These are phyloP conservation scores for Penicillium sp. DNA, from an alignment of 2,329 filamentous ascomycete species.

Conservation along the genomic window DNA sequence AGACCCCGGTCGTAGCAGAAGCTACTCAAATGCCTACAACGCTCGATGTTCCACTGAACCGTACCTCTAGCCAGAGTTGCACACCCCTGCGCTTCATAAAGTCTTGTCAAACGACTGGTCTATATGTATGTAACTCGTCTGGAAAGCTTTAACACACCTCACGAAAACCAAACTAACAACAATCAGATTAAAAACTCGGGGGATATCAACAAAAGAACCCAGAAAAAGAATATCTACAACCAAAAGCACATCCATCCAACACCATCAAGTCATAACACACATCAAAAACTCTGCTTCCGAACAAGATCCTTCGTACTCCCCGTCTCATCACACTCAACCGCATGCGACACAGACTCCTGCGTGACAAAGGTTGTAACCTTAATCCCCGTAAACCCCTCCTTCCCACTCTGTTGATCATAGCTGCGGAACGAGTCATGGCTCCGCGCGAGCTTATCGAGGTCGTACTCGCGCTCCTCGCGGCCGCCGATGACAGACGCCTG, in stretches of 20 bases:
- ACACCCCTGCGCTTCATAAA: too few relatives aligned
- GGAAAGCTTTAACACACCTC: not conserved
- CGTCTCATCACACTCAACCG: slow-evolving; percentile 18
- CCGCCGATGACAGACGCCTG: slow-evolving; percentile 28
- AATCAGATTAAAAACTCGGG: not conserved
- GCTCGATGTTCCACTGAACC: too few relatives aligned
- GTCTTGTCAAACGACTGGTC: too few relatives aligned
- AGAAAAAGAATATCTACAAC: not conserved
- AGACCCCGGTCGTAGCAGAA: too few relatives aligned
- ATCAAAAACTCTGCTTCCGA: slow-evolving; percentile 19
- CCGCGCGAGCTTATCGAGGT: slow-evolving; percentile 19
- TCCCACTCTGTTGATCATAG: slow-evolving; percentile 2
- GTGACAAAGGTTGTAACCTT: slow-evolving; percentile 34
- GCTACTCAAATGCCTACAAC: too few relatives aligned
- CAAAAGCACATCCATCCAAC: not conserved
- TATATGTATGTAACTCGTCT: too few relatives aligned
- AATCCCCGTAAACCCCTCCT: slow-evolving; percentile 21
- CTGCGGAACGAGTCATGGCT: not conserved
- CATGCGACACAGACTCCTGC: slow-evolving; percentile 22
- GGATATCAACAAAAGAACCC: not conserved
- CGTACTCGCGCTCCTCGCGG: slow-evolving; percentile 12
- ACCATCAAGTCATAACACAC: not conserved
- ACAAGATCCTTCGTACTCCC: slow-evolving; percentile 31
- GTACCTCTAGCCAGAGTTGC: too few relatives aligned
- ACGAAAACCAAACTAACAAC: not conserved